phyloP scores from a whole-genome alignment of 257 asterid genomes.

The Solanum appendiculatum region DNA sequence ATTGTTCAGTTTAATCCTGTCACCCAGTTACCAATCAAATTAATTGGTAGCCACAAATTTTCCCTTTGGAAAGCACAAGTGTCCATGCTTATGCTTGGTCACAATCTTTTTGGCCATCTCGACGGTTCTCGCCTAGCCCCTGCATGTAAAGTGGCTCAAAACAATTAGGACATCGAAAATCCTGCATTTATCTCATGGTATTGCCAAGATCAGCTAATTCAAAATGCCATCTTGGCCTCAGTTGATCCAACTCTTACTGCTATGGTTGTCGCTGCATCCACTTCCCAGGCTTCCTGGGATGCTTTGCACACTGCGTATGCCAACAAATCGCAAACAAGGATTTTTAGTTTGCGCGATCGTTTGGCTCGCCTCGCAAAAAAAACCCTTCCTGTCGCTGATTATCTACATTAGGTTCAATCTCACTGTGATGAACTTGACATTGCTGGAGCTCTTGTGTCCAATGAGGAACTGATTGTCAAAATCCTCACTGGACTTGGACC shows the following conservation, averaged over 20 bases:
- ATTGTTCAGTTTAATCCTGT: not conserved
- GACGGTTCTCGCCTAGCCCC: not conserved
- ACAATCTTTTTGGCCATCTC: not conserved
- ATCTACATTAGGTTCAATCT: not conserved
- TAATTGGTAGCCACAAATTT: not conserved
- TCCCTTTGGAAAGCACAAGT: not conserved
- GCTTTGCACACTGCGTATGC: not conserved
- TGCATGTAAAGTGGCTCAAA: not conserved
- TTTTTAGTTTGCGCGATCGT: not conserved
- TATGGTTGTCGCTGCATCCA: not conserved
- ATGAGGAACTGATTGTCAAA: not conserved
- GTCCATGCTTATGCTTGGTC: not conserved
- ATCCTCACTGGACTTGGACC: not conserved
- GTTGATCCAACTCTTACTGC: not conserved
- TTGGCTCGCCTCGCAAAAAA: not conserved
- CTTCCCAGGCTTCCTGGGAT: not conserved
- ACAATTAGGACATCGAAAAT: too few species aligned
- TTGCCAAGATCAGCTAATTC: not conserved
- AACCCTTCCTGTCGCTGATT: not conserved
- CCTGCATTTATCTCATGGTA: not conserved
- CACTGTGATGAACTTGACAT: not conserved
- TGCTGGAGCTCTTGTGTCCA: not conserved
- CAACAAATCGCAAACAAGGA: too few species aligned
- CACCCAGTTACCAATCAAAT: not conserved
- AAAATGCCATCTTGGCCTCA: not conserved